Conservation (phyloP, 202 grass and related monocot genomes). For the Zizania palustris region DNA sequence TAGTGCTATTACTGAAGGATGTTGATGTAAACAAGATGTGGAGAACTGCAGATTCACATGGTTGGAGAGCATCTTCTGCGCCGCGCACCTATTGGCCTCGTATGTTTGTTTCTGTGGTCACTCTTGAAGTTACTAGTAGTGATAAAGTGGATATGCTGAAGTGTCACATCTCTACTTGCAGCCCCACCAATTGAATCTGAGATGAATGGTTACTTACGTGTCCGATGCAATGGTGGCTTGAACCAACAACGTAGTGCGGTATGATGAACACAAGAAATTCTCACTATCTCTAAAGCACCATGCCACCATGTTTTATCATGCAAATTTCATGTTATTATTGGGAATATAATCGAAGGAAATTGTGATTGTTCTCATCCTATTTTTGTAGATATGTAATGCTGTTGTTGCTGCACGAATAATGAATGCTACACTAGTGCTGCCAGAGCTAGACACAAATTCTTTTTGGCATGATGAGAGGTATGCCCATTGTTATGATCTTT, state of each 20-base stretch:
- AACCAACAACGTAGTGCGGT: constrained; percentile 98
- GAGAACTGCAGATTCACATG: constrained; percentile 77
- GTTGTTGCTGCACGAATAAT: constrained; percentile 66
- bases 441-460: constrained; percentile 67
- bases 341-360: not conserved
- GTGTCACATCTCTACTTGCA: constrained; percentile 55
- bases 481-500: too few relatives aligned
- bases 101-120: constrained; percentile 37
- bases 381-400: constrained; percentile 65
- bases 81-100: constrained; percentile 84
- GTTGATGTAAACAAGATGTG: constrained; percentile 86
- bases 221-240: constrained; percentile 97
- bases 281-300: not conserved
- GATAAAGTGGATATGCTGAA: constrained; percentile 33
- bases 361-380: not conserved
- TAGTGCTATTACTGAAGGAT: constrained; percentile 55
- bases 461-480: constrained; percentile 70
- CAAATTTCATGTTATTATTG: not conserved
- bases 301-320: not conserved
- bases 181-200: constrained; percentile 60
- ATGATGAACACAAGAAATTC: constrained; percentile 45
- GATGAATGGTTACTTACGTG: constrained; percentile 87
- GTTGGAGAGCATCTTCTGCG: constrained; percentile 94
- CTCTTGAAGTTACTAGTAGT: not conserved
- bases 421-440: constrained; percentile 64